These are phyloP conservation scores for Rhododendron ferrugineum DNA, from an alignment of 148 eudicot species.

Conservation along the genomic window DNA sequence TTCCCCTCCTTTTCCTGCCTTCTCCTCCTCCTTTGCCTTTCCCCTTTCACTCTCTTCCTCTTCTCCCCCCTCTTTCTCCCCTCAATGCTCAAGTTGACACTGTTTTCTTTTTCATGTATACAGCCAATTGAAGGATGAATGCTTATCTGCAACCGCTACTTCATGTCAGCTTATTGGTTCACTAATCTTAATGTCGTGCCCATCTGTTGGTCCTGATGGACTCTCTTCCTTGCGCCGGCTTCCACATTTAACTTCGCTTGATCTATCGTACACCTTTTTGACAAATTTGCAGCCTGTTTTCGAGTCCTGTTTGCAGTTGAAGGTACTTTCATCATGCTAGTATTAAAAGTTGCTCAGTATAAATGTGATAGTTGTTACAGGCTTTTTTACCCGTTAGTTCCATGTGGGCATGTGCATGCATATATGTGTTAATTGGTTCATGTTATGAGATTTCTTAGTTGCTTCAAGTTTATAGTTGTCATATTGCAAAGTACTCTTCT, in stretches of 20 bases:
- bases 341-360: background rate
- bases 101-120: slow-evolving; percentile 11
- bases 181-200: slow-evolving; percentile 88
- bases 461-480: background rate
- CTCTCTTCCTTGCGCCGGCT: slow-evolving; percentile 62
- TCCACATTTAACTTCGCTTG: slow-evolving; percentile 67
- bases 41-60: background rate
- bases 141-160: slow-evolving; percentile 78
- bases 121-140: slow-evolving; percentile 89
- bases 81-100: slow-evolving; percentile 5
- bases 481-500: background rate
- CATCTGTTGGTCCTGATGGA: slow-evolving; percentile 85
- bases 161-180: slow-evolving; percentile 79
- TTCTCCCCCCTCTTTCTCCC: background rate
- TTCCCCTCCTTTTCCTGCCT: background rate
- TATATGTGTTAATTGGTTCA: background rate
- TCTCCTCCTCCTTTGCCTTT: background rate
- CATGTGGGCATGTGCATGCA: background rate
- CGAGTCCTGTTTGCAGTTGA: slow-evolving; percentile 63
- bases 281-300: slow-evolving; percentile 77
- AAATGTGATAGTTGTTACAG: background rate
- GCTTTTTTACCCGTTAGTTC: background rate
- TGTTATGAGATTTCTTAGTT: background rate
- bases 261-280: slow-evolving; percentile 90
- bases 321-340: slow-evolving; percentile 33